Evolutionary conservation across 176 grass and related monocot species (phyloP), one percentile per base, ranked within the genome.

Genomic region (Triticum dicoccoides): DNA sequence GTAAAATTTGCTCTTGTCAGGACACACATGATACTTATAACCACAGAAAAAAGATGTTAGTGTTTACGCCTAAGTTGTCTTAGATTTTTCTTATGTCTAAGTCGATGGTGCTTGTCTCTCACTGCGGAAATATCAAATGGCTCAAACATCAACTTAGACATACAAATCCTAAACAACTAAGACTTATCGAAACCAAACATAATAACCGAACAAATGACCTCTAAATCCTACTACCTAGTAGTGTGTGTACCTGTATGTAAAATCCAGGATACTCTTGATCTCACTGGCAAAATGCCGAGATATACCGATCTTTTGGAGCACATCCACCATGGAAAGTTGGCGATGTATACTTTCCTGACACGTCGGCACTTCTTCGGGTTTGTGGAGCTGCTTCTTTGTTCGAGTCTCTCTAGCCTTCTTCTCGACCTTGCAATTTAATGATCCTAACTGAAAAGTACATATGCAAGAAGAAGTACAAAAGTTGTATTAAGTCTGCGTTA

Each of bases 271-370:
- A 8, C 72, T 77, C 69, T 85, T 90, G 45, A 87, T 97, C 56
- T 97, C 88, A 69, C 29, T 24, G 27, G 59, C 42, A 59, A 94
- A 97, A 83, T 87, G 89, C 13, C 61, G 75, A 54, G 83, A 84
- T 34, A 97, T 89, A 39, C 95, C 92, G 23, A 87, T 38, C 41
- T 83, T 94, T 86, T 92, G 80, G 83, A 97, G 83, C 37, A 49
- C 75, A 70, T 94, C 95, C 30, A 97, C 61, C 74, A 86, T 86
- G 72, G 21, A 77, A 64, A 95, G 93, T 54, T 90, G 86, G 21
- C 8, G 34, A 77, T 84, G 79, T 29, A 95, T 76, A 65, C 86
- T 83, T 49, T 51, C 24, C 18, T 62, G 78, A 80, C 81, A 86
- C 11, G 0, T 76, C 0, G 13, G 6, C 73, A 3, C 12, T 3